Base-by-base conservation (phyloP, 23 red algal genomes). In the Gracilaria caudata region DNA sequence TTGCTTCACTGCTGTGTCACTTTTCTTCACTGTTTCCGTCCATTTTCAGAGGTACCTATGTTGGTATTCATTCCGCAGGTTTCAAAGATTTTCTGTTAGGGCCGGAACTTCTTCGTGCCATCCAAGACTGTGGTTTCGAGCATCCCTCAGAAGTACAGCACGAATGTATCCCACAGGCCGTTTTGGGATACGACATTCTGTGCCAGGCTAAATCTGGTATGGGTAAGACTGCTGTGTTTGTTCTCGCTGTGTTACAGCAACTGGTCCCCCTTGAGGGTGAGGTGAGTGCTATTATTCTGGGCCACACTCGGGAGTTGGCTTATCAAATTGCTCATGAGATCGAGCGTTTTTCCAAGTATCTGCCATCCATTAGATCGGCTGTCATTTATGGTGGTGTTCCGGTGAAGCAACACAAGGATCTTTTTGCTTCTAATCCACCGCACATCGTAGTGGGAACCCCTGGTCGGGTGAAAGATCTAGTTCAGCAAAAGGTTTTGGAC, bases 101-200 rank as follows among this genome's bases (percentile, higher is more conserved):
- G 13, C 87, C 92, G 25, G 96, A 98, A 86, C 92, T 98, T 60
- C 83, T 98, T 49, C 92, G 96, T 24, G 96, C 96, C 29, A 95
- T 98, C 46, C 94, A 98, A 80, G 96, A 98, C 66, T 98, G 96
- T 65, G 96, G 96, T 59, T 98, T 98, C 64, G 96, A 98, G 55
- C 87, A 94, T 33, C 92, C 96, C 5, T 98, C 96, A 0, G 96
- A 98, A 83, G 96, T 98, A 13, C 96, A 98, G 53, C 91, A 94
- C 55, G 91, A 98, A 54, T 94, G 92, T 83, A 92, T 98, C 36
- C 96, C 96, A 20, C 92, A 98, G 70, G 96, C 96, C 11, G 90
- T 95, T 12, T 81, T 98, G 0, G 96, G 96, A 47, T 89, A 77
- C 55, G 92, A 98, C 75, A 86, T 98, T 46, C 72, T 98, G 3